These are phyloP conservation scores for Sclerotinia subarctica DNA, from an alignment of 2,329 filamentous ascomycete species.

Conservation along the genomic window DNA sequence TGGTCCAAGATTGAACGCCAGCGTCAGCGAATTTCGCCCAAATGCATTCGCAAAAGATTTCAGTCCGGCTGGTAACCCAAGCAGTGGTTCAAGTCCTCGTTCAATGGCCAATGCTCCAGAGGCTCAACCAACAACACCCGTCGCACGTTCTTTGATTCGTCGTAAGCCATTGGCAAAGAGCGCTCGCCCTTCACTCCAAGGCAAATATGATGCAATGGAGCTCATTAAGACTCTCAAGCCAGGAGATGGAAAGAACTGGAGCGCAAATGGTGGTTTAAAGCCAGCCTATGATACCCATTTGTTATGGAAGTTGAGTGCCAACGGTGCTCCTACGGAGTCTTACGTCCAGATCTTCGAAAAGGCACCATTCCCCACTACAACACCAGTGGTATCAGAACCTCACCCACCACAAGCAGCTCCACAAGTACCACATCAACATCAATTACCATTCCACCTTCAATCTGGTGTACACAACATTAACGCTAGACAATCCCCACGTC, in stretches of 20 bases:
- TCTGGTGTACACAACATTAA: constrained; percentile 66
- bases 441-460: constrained; percentile 79
- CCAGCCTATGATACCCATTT: constrained; percentile 80
- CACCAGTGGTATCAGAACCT: constrained; percentile 58
- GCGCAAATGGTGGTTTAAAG: constrained; percentile 76
- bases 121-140: constrained; percentile 39
- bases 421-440: constrained; percentile 77
- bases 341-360: constrained; percentile 80
- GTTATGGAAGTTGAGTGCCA: constrained; percentile 72
- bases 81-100: constrained; percentile 68
- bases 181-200: constrained; percentile 52
- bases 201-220: constrained; percentile 60
- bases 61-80: constrained; percentile 62
- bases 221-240: constrained; percentile 54
- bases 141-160: constrained; percentile 53
- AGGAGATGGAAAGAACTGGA: constrained; percentile 59
- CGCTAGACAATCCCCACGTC: constrained; percentile 68
- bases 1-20: constrained; percentile 59
- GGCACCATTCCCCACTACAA: constrained; percentile 51
- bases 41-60: constrained; percentile 79
- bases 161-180: constrained; percentile 66
- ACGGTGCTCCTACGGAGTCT: constrained; percentile 68
- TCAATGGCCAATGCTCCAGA: constrained; percentile 45
- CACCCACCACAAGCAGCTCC: constrained; percentile 67
- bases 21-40: constrained; percentile 77